Conservation (phyloP, 495 filamentous ascomycete genomes). For the Penicillium alfredii region DNA sequence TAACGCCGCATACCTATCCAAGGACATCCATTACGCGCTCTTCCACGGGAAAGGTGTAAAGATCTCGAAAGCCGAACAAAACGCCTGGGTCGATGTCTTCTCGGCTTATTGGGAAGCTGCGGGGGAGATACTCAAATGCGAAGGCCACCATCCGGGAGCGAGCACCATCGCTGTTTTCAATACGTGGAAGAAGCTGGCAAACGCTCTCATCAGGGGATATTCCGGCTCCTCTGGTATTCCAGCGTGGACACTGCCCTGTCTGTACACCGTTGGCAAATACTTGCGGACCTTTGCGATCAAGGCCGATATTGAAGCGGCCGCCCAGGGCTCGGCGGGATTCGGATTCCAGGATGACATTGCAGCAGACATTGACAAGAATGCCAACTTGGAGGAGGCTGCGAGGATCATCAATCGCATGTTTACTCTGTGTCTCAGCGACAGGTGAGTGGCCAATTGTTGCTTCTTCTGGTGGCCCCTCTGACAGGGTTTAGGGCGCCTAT, state of each 20-base stretch:
- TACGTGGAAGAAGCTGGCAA: slow-evolving; percentile 74
- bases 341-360: slow-evolving; percentile 71
- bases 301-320: slow-evolving; percentile 58
- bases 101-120: slow-evolving; percentile 74
- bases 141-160: slow-evolving; percentile 39
- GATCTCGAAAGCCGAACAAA: slow-evolving; percentile 57
- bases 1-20: slow-evolving; percentile 52
- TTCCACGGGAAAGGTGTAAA: slow-evolving; percentile 48
- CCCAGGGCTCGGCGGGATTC: slow-evolving; percentile 32
- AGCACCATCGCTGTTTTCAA: slow-evolving; percentile 74
- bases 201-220: slow-evolving; percentile 68
- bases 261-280: slow-evolving; percentile 80
- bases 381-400: slow-evolving; percentile 83
- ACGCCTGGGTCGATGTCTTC: slow-evolving; percentile 79
- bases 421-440: slow-evolving; percentile 76
- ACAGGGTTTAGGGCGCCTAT: slow-evolving; percentile 61
- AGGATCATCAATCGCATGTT: slow-evolving; percentile 85
- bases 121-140: slow-evolving; percentile 57
- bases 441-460: slow-evolving; percentile 48
- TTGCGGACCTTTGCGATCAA: slow-evolving; percentile 81
- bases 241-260: slow-evolving; percentile 81
- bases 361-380: slow-evolving; percentile 62
- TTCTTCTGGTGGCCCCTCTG: slow-evolving; percentile 11
- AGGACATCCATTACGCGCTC: slow-evolving; percentile 58
- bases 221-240: slow-evolving; percentile 55